Evolutionary conservation across 345 rosid species (phyloP).

Genomic region (Pugionium dolabratum): DNA sequence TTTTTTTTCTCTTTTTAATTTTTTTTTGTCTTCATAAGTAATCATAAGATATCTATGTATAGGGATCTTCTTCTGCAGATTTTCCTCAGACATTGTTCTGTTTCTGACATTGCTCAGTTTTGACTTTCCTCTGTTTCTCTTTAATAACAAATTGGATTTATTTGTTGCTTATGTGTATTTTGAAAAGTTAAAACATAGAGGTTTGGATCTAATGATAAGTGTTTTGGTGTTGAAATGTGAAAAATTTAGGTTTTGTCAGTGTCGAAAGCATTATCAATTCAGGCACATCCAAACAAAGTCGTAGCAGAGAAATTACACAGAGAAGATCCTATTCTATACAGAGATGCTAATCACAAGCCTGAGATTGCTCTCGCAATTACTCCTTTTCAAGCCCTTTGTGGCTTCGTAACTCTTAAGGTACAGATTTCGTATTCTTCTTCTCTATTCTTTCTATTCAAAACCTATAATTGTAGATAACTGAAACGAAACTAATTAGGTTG

Average conservation of each 20-base stretch:
- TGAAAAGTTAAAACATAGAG: neutral
- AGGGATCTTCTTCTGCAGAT: too few species aligned
- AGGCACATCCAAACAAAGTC: slow-evolving; percentile 94
- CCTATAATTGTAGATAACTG: too few species aligned
- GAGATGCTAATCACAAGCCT: slow-evolving; percentile 88
- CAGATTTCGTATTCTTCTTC: slow-evolving; percentile 10
- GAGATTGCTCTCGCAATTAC: slow-evolving; percentile 98
- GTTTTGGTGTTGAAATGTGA: neutral
- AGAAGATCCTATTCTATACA: slow-evolving; percentile 64
- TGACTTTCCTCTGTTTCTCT: too few species aligned
- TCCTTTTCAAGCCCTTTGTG: slow-evolving; percentile 88
- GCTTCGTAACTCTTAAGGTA: slow-evolving; percentile 74
- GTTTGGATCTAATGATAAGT: slow-evolving; percentile 2
- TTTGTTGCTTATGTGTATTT: too few species aligned
- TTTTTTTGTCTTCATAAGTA: too few species aligned
- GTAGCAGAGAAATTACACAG: slow-evolving; percentile 70
- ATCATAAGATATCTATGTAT: too few species aligned
- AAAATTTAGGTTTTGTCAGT: slow-evolving; percentile 75
- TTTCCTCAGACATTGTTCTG: too few species aligned
- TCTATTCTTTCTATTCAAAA: neutral
- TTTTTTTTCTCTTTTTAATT: neutral
- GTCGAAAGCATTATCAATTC: slow-evolving; percentile 87
- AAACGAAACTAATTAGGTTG: too few species aligned
- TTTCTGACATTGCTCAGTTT: too few species aligned
- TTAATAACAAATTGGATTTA: too few species aligned